Conservation (phyloP, 2,329 filamentous ascomycete genomes). For the Stachybotrys chartarum region DNA sequence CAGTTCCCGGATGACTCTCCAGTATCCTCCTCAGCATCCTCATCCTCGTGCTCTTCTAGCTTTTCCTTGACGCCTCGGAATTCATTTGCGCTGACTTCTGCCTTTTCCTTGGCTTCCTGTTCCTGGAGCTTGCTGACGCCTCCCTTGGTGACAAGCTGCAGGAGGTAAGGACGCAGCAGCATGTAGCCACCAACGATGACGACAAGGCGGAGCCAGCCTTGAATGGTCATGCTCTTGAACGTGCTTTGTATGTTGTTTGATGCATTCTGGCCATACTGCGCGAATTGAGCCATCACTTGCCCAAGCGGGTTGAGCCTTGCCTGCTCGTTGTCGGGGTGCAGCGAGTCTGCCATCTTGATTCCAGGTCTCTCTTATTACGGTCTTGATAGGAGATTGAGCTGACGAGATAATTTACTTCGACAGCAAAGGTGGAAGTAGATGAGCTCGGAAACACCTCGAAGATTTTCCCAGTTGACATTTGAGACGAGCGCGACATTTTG, state of each 20-base stretch:
- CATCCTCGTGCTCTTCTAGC: conserved; percentile 45
- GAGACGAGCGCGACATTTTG: no score
- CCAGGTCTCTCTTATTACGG: conserved; percentile 7
- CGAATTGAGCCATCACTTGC: conserved; percentile 21
- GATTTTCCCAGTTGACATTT: no score
- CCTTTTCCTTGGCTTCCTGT: conserved; percentile 43
- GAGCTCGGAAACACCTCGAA: no score
- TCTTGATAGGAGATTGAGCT: no score
- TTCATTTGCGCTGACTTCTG: conserved; percentile 58
- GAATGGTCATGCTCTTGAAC: conserved; percentile 41
- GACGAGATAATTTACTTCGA: no score
- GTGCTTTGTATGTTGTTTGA: conserved; percentile 41
- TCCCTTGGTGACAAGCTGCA: conserved; percentile 57
- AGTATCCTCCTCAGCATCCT: conserved; percentile 33
- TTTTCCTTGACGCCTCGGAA: conserved; percentile 51
- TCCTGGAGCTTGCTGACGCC: conserved; percentile 60
- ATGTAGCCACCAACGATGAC: conserved; percentile 67
- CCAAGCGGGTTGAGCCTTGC: conserved; percentile 24
- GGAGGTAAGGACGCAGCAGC: conserved; percentile 65
- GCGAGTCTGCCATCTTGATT: conserved; percentile 7
- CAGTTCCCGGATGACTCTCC: conserved; percentile 47
- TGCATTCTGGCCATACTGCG: conserved; percentile 28
- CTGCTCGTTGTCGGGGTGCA: conserved; percentile 16
- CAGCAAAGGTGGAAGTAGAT: no score
- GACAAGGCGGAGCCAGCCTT: conserved; percentile 61